Evolutionary conservation across 208 protist species (phyloP).

Genomic region (Crithidia expoeki): DNA sequence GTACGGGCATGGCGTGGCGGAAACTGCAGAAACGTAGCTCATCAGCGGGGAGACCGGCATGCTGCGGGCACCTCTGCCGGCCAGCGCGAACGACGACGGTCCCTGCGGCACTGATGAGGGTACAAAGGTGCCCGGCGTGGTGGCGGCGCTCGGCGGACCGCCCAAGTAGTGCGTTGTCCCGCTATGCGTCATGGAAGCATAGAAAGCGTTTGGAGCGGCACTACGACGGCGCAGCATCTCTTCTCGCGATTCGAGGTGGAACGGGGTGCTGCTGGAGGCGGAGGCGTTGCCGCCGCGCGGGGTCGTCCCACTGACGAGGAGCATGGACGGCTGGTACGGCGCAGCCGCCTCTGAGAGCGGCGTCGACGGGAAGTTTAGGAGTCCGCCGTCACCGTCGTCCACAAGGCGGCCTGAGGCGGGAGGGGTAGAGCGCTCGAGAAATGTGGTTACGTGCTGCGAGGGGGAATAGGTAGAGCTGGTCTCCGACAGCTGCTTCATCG

Average conservation of each 20-base stretch:
- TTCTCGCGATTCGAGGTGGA: conserved; percentile 80
- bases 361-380: conserved; percentile 37
- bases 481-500: conserved; percentile 45
- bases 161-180: conserved; percentile 32
- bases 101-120: conserved; percentile 19
- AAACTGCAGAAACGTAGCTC: conserved; percentile 35
- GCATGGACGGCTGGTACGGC: conserved; percentile 24
- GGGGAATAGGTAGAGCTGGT: conserved; percentile 45
- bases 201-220: conserved; percentile 64
- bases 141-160: conserved; percentile 32
- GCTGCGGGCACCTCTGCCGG: conserved; percentile 30
- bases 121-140: conserved; percentile 34
- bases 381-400: conserved; percentile 22
- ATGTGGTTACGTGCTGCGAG: conserved; percentile 43
- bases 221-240: conserved; percentile 84
- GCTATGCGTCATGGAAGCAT: conserved; percentile 40
- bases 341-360: conserved; percentile 27
- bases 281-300: conserved; percentile 23
- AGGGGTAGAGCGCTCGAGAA: conserved; percentile 42
- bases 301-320: conserved; percentile 21
- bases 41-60: conserved; percentile 56
- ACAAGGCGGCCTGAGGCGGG: conserved; percentile 12
- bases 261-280: conserved; percentile 34
- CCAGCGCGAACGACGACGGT: conserved; percentile 19
- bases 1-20: conserved; percentile 62